Conservation (phyloP, 73 alveolate genomes). For the Stentor coeruleus region DNA sequence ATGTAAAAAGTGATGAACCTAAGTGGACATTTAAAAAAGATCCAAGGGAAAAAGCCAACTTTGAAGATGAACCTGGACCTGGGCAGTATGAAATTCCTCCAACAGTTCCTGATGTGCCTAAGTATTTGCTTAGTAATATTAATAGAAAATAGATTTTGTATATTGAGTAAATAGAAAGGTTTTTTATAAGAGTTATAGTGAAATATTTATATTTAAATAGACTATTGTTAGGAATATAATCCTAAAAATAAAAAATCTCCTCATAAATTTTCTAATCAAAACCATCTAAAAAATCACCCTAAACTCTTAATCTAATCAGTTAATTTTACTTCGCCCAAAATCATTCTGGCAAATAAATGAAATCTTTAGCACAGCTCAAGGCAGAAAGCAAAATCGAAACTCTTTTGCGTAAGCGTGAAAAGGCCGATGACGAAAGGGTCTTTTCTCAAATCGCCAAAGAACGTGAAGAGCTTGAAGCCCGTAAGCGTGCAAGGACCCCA, state of each 20-base stretch:
- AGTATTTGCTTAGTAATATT: not conserved
- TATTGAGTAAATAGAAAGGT: too few relatives aligned
- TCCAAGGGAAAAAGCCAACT: not conserved
- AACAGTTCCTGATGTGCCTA: constrained; percentile 16
- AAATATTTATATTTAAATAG: too few relatives aligned
- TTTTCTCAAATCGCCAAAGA: not conserved
- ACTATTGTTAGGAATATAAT: too few relatives aligned
- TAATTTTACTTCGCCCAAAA: too few relatives aligned
- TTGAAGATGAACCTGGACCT: constrained; percentile 23
- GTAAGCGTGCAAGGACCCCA: constrained; percentile 4
- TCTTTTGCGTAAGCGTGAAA: not conserved
- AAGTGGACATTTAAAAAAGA: not conserved
- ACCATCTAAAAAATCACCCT: too few relatives aligned
- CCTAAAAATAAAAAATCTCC: too few relatives aligned
- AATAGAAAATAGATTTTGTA: too few relatives aligned
- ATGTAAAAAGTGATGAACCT: not conserved
- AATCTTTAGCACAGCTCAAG: constrained; percentile 1
- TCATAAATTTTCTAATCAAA: too few relatives aligned
- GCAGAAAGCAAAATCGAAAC: constrained; percentile 22
- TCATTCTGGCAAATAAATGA: constrained; percentile 14
- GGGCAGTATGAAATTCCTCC: constrained; percentile 26
- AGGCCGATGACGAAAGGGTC: constrained; percentile 18
- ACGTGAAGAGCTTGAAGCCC: constrained; percentile 6
- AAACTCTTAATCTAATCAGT: too few relatives aligned
- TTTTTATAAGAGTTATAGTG: too few relatives aligned